Base-by-base conservation (phyloP, 1,139 yeast species). In the Chernovozyma aurita region DNA sequence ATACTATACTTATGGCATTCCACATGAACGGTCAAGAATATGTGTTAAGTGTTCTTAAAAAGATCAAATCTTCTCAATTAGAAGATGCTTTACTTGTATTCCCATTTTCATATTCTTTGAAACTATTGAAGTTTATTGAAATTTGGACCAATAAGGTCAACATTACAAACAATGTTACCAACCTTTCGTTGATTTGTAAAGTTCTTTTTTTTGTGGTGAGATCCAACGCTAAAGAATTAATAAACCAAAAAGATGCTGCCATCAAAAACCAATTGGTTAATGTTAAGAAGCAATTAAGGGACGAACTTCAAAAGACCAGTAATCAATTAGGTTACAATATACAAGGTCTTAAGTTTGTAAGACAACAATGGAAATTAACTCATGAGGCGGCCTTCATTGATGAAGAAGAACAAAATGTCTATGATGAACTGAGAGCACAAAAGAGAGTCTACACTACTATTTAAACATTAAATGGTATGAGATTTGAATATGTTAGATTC, bases 61-160 rank as follows among this genome's bases (percentile, higher is more conserved):
- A 78, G 50, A 85, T 92, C 58, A 83, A 74, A 49, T 78, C 95
- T 1, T 75, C 95, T 0, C 96, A 92, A 52, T 63, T 92, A 32
- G 97, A 90, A 50, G 98, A 92, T 60, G 95, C 97, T 1, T 69
- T 92, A 39, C 64, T 92, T 35, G 95, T 94, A 1, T 66, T 92
- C 38, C 97, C 98, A 25, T 90, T 92, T 52, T 87, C 95, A 12
- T 85, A 83, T 57, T 81, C 90, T 3, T 61, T 81, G 42, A 76
- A 77, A 45, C 68, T 92, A 37, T 70, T 92, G 45, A 71, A 70
- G 48, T 85, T 88, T 49, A 76, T 90, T 42, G 83, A 81, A 46
- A 68, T 78, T 28, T 88, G 96, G 88, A 78, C 95, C 28, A 62
- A 64, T 39, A 62, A 71, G 31, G 61, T 60, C 21, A 58, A 67